Evolutionary conservation across 768 basidiomycete genomes (phyloP).

Genomic region (Suillus discolor): DNA sequence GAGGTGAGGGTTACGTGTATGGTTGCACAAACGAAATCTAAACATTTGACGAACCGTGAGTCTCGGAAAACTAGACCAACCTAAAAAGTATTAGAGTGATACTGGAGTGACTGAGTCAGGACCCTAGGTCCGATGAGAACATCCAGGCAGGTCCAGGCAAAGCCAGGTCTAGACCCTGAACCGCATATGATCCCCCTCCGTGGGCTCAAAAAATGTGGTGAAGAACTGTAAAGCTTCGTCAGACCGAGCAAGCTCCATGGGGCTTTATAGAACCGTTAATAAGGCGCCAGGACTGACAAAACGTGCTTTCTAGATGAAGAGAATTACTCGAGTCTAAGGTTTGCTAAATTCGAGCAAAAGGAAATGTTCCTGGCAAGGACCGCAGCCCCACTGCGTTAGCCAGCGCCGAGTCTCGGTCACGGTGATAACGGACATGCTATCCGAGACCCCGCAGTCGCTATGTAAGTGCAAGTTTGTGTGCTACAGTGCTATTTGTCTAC

Average conservation of each 20-base stretch:
- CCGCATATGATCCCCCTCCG: neutral
- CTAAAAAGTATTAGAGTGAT: neutral
- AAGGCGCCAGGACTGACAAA: neutral
- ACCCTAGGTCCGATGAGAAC: neutral
- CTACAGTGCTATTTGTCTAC: no score
- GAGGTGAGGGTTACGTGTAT: slow-evolving; percentile 20
- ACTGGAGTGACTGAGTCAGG: neutral
- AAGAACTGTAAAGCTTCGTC: neutral
- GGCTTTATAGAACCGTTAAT: neutral
- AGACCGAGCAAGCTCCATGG: neutral
- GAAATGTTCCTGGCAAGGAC: slow-evolving; percentile 2
- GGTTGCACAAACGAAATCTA: neutral
- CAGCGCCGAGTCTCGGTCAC: neutral
- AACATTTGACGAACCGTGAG: neutral
- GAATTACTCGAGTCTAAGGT: neutral
- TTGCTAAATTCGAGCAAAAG: no score
- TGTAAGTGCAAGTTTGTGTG: no score
- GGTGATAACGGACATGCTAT: neutral
- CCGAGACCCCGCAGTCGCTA: neutral
- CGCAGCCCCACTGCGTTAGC: neutral
- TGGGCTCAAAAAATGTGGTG: neutral
- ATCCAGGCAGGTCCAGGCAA: neutral
- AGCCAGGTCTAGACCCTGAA: neutral
- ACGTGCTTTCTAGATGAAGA: neutral
- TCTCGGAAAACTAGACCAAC: neutral